Evolutionary conservation across 179 eudicot genomes (phyloP).

Genomic region (Spergularia azorica): DNA sequence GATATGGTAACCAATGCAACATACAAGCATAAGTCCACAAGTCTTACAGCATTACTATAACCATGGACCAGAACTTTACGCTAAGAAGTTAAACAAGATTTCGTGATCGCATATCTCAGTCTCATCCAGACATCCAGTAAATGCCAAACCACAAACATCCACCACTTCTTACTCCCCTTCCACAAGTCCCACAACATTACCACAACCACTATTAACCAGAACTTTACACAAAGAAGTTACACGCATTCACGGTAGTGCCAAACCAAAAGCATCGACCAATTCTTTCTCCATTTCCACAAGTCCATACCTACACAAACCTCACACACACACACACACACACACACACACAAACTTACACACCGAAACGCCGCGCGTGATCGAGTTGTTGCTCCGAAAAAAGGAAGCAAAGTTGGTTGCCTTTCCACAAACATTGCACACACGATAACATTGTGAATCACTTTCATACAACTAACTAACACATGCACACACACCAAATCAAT

Average conservation of each 20-base stretch:
- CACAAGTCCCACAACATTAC: background rate
- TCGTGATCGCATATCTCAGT: background rate
- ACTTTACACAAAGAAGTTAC: background rate
- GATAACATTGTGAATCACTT: background rate
- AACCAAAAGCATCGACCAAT: no score
- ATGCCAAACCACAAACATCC: background rate
- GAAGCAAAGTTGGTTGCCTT: background rate
- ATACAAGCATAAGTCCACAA: background rate
- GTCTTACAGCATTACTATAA: background rate
- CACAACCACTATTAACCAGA: background rate
- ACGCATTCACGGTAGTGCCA: background rate
- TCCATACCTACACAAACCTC: no score
- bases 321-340: background rate
- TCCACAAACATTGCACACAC: background rate
- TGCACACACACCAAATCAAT: constrained; percentile 13
- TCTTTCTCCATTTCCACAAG: no score
- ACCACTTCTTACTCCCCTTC: background rate
- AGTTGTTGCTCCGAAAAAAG: background rate
- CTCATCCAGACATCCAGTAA: background rate
- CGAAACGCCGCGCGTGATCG: background rate
- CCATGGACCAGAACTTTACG: background rate
- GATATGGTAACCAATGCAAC: background rate
- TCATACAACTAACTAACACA: background rate
- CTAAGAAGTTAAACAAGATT: background rate
- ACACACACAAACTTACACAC: background rate